Evolutionary conservation across 345 rosid species (phyloP), one percentile per base, ranked within the genome.

Genomic region (Melastoma malabathricum): DNA sequence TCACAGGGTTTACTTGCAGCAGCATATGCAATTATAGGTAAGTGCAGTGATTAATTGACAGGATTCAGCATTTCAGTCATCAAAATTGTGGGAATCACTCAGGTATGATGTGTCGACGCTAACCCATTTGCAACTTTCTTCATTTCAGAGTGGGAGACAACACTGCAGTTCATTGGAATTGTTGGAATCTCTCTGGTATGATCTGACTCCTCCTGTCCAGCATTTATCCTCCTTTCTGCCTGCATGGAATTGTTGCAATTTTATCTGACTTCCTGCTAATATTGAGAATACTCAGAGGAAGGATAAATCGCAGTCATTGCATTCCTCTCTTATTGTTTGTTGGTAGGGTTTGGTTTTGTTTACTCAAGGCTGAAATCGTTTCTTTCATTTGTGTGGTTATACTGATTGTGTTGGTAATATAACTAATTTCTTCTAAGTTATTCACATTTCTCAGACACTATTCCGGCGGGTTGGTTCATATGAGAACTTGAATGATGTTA

Each of bases 61-160:
- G 6, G 9, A 9, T 34, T 34, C 12, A 34, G 9, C 41, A 34
- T 34, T 34, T 34, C 41, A 7, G 41, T 34, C 41, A 7, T 34
- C 41, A 12, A 34, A 22, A 9, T 34, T 34, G 41, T 34, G 6
- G 41, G 41, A 9, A 8, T 34, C 12, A 2, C 12, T 34, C 41
- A 34, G 41, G 41, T 34, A 34, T 34, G 41, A 34, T 6, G 12
- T 34, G 41, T 6, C 12, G 41, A 34, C 41, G 12, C 41, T 34
- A 34, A 34, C 41, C 10, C 41, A 34, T 34, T 34, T 10, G 22
- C 20, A 46, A 17, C 25, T 20, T 15, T 17, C 38, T 55, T 50
- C 59, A 6, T 77, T 59, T 58, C 89, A 90, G 98, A 83, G 64
- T 90, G 96, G 94, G 96, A 90, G 75, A 78, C 64, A 70, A 76